phyloP scores from a whole-genome alignment of 805 yeast species.

The Spathaspora gorwiae region DNA sequence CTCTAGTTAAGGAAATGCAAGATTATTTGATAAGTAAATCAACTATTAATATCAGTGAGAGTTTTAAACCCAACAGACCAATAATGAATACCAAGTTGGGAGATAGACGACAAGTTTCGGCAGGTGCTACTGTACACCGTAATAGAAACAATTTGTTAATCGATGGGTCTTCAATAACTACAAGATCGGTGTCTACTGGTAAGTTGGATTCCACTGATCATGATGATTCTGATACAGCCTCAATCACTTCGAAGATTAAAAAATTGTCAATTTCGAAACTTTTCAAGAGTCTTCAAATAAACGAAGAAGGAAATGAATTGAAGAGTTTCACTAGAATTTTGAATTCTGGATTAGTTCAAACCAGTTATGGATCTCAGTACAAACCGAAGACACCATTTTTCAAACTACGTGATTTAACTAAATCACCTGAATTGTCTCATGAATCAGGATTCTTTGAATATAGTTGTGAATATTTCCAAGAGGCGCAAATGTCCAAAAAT shows the following conservation, averaged over 20 bases:
- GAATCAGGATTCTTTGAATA: slow-evolving; percentile 66
- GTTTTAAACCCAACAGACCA: slow-evolving; percentile 37
- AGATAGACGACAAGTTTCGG: slow-evolving; percentile 14
- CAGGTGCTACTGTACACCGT: slow-evolving; percentile 16
- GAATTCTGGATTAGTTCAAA: slow-evolving; percentile 31
- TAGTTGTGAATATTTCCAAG: slow-evolving; percentile 88
- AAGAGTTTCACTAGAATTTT: slow-evolving; percentile 34
- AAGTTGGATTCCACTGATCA: slow-evolving; percentile 9
- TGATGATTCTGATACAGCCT: slow-evolving; percentile 17
- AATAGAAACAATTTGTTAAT: slow-evolving; percentile 23
- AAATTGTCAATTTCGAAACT: slow-evolving; percentile 31
- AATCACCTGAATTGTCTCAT: slow-evolving; percentile 46
- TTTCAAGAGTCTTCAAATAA: slow-evolving; percentile 34
- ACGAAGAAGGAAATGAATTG: slow-evolving; percentile 34
- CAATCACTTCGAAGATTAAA: slow-evolving; percentile 30
- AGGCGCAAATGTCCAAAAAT: slow-evolving; percentile 83
- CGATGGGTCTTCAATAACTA: slow-evolving; percentile 22
- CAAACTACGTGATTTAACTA: slow-evolving; percentile 28
- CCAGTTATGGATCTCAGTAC: slow-evolving; percentile 40
- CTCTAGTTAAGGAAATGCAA: slow-evolving; percentile 63
- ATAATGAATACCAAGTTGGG: slow-evolving; percentile 28
- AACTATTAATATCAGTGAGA: slow-evolving; percentile 34
- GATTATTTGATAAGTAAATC: slow-evolving; percentile 53
- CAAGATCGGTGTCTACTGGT: slow-evolving; percentile 26
- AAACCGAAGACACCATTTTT: slow-evolving; percentile 59